Conservation (phyloP, 176 grass and related monocot species). For the Ensete glaucum region DNA sequence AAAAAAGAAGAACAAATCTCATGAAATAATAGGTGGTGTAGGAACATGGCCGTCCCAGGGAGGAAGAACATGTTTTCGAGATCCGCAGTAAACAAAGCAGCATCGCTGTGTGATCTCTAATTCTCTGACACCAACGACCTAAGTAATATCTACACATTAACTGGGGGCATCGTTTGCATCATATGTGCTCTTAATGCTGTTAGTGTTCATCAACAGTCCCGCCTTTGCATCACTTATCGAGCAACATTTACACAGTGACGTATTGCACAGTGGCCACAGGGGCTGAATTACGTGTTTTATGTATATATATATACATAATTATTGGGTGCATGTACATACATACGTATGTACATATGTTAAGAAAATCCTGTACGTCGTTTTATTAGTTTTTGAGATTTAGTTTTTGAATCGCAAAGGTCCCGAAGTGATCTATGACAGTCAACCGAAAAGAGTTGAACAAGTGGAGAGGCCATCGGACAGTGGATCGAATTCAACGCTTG, state of each 20-base stretch:
- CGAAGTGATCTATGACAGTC: too few species aligned
- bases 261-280: not conserved
- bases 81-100: not conserved
- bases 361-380: too few species aligned
- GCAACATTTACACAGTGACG: not conserved
- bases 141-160: not conserved
- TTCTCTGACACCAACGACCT: slow-evolving; percentile 7
- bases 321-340: too few species aligned
- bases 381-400: too few species aligned
- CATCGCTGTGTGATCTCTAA: not conserved
- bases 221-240: not conserved
- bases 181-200: not conserved
- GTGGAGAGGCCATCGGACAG: too few species aligned
- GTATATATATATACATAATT: too few species aligned
- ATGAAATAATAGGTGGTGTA: not conserved
- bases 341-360: too few species aligned
- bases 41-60: not conserved
- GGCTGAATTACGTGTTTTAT: not conserved
- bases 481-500: too few species aligned
- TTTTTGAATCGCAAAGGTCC: too few species aligned
- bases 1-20: not conserved
- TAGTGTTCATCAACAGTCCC: slow-evolving; percentile 1
- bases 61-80: not conserved
- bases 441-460: too few species aligned
- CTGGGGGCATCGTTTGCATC: not conserved